Evolutionary conservation across 441 rosid genomes (phyloP).

Genomic region (Gossypium trilobum): DNA sequence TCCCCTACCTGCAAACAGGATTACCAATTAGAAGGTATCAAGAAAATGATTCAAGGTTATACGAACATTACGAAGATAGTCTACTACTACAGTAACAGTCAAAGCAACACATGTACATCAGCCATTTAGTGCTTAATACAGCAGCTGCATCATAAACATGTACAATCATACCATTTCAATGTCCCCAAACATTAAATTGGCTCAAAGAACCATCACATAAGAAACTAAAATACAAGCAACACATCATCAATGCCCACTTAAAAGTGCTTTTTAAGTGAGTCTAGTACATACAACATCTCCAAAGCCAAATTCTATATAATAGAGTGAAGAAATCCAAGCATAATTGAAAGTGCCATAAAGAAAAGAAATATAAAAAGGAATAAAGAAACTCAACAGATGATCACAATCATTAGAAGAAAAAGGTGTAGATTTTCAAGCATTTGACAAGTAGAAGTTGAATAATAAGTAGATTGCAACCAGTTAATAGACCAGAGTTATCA

Average conservation of each 20-base stretch:
- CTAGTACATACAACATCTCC: neutral
- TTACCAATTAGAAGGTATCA: constrained; percentile 16
- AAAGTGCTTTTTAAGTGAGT: neutral
- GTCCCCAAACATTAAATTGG: constrained; percentile 1
- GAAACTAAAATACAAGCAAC: neutral
- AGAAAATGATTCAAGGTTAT: constrained; percentile 18
- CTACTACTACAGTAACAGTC: neutral
- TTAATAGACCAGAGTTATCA: neutral
- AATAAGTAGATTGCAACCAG: neutral
- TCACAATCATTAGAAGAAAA: neutral
- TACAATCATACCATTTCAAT: neutral
- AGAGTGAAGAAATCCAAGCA: neutral
- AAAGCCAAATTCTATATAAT: neutral
- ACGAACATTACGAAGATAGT: neutral
- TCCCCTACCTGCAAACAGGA: constrained; percentile 72
- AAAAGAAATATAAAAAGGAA: neutral
- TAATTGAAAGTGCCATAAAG: neutral
- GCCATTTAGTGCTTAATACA: constrained; percentile 7
- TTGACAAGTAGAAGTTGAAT: neutral
- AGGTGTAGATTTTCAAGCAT: neutral
- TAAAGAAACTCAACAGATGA: neutral
- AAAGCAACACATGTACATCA: constrained; percentile 6
- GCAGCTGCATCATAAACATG: constrained; percentile 7
- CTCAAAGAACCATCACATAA: constrained; percentile 6
- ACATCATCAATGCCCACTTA: constrained; percentile 2